A percentile compares a stretch with the other conserved stretches of the same genome.
Evolutionary conservation across 2,329 filamentous ascomycete genomes (phyloP).

Genomic region (Tympanopsis confertula): DNA sequence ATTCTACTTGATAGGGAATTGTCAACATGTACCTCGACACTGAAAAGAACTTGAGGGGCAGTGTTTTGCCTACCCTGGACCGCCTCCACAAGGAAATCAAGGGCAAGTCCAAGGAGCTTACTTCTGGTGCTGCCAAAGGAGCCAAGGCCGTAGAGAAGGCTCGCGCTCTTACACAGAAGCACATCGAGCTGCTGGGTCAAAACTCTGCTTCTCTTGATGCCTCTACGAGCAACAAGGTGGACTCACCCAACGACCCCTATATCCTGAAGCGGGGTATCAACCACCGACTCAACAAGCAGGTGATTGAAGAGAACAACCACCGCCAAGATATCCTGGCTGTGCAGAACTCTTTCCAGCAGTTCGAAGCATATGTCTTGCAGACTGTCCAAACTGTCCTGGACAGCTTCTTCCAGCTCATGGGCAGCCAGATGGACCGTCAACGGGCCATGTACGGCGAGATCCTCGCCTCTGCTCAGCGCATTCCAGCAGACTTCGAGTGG

Average conservation of each 20-base stretch:
- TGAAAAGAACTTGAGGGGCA: slow-evolving; percentile 52
- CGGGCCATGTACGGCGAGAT: slow-evolving; percentile 56
- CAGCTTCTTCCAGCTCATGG: slow-evolving; percentile 53
- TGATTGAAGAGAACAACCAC: slow-evolving; percentile 64
- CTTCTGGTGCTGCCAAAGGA: slow-evolving; percentile 50
- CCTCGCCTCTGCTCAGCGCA: slow-evolving; percentile 41
- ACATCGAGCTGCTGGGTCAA: slow-evolving; percentile 59
- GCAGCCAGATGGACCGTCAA: slow-evolving; percentile 49
- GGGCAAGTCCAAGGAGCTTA: slow-evolving; percentile 58
- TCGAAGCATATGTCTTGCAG: slow-evolving; percentile 57
- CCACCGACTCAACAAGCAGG: slow-evolving; percentile 58
- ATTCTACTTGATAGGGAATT: slow-evolving; percentile 43
- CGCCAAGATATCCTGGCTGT: slow-evolving; percentile 56
- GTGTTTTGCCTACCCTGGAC: slow-evolving; percentile 55
- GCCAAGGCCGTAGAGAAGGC: slow-evolving; percentile 61
- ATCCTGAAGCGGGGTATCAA: slow-evolving; percentile 52
- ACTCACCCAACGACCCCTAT: slow-evolving; percentile 55
- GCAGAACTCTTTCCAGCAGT: slow-evolving; percentile 57
- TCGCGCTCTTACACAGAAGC: slow-evolving; percentile 53
- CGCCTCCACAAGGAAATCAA: slow-evolving; percentile 64
- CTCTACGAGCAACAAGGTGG: slow-evolving; percentile 36
- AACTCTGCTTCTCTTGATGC: slow-evolving; percentile 51
- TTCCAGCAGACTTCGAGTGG: slow-evolving; percentile 62
- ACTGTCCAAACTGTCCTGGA: slow-evolving; percentile 52
- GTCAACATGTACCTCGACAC: slow-evolving; percentile 57